Evolutionary conservation across 2,329 filamentous ascomycete species (phyloP), one percentile per base, ranked within the genome.

Genomic region (Apiospora hydei): DNA sequence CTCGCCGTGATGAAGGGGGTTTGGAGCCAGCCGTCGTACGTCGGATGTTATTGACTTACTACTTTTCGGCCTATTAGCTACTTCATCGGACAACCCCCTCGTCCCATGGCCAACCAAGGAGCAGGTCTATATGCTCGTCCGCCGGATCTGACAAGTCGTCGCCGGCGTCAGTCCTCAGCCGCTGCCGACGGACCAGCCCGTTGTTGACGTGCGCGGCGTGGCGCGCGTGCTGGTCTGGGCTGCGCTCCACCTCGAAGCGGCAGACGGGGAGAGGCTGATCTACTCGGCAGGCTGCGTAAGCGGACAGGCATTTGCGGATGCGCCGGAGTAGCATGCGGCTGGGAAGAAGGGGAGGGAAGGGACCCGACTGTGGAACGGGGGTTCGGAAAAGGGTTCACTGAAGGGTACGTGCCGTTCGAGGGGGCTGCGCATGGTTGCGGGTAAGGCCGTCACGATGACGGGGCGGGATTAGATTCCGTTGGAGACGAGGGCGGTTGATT

Each of bases 401-500:
- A 64, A 4, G 57, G 57, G 21, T 64, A 64, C 38, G 34, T 21
- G 18, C 57, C 57, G 1, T 64, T 14, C 21, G 34, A n/a, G 8
- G 57, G 57, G 11, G 30, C 8, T 64, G 34, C 41, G 57, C 34
- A 81, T 78, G 34, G 77, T 80, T 68, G 74, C 74, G 2, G 75
- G 71, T 34, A 83, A 83, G 72, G 77, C 78, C 0, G 73, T 77
- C 8, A 71, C 70, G 71, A 74, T 74, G 14, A 80, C 79, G 1
- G 80, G 79, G 0, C 73, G 78, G 74, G 77, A 77, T 6, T 83
- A 78, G 74, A 82, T 80, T 5, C 77, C 78, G 8, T 80, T 80
- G 68, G 78, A 81, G 71, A 74, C 79, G 71, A 79, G 77, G 16
- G 76, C 79, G 7, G 38, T 78, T 44, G 79, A 80, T 16, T 90